Base-by-base conservation (phyloP, 805 yeast genomes). In the Zygosaccharomyces gambellarensis region DNA sequence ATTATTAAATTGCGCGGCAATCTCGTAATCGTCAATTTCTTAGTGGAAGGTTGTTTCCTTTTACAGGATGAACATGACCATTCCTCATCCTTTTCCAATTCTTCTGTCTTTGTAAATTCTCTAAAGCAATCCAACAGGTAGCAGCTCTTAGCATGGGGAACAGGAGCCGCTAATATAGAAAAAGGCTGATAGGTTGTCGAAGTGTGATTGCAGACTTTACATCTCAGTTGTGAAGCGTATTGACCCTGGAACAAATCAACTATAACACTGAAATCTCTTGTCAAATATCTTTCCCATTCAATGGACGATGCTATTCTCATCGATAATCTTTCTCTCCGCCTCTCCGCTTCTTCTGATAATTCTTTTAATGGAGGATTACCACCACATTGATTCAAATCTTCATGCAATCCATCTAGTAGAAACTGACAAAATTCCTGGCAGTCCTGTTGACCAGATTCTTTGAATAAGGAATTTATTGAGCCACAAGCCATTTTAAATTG, bases 341-440 rank as follows among this genome's bases (percentile, higher is more conserved):
- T 71, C 61, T 90, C 97, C 55, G 89, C 94, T 45, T 78, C 82
- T 46, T 79, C 82, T 12, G 82, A 78, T 51, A 85, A 76, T 54
- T 82, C 88, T 17, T 78, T 74, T 28, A 72, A 59, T 39, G 80
- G 73, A 2, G 76, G 75, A 43, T 75, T 77, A 28, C 68, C 71
- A 2, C 87, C 87, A 56, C 75, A 73, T 43, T 76, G 75, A 62
- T 90, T 90, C 54, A 92, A 73, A 67, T 92, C 98, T 66, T 92
- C 97, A 63, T 92, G 97, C 32, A 92, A 71, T 2, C 94, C 90
- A 67, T 92, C 97, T 25, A 92, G 72, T 29, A 92, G 67, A 74
- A 87, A 92, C 28, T 95, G 90, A 45, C 90, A 75, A 61, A 92
- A 85, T 63, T 92, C 98, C 64, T 90, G 97, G 1, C 96, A 87